Base-by-base conservation (phyloP, 352 stramenopile genomes). In the Phytophthora litchii region DNA sequence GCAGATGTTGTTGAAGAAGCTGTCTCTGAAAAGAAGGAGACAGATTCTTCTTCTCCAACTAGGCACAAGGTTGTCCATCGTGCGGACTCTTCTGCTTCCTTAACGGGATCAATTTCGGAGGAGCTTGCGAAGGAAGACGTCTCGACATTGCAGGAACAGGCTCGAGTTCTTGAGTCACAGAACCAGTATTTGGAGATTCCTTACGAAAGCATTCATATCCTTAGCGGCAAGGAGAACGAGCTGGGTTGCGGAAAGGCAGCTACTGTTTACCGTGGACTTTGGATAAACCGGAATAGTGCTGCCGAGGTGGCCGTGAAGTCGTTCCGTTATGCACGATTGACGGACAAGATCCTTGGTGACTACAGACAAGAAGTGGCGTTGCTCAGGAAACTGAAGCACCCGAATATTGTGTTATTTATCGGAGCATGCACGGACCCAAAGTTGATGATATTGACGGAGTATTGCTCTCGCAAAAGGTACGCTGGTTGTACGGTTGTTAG, bases 401-500 rank as follows among this genome's bases (percentile, higher is more conserved):
- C 87, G 36, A 96, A 96, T 54, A 96, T 96, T 60, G 86, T 96
- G 20, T 72, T 96, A 71, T 96, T 96, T 76, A 96, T 96, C 60
- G 87, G 87, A 63, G 87, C 87, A 48, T 96, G 87, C 63, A 96
- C 86, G 48, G 83, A 94, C 46, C 86, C 87, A 16, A 94, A 92
- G 67, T 67, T 96, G 29, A 91, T 96, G 78, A 96, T 96, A 62
- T 66, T 96, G 40, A 96, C 84, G 11, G 87, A 96, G 62, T 96
- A 94, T 58, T 96, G 87, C 69, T 94, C 87, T 38, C 75, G 86
- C 52, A 94, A 94, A 70, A 95, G 86, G 86, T 95, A 69, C 40
- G 51, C 32, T 0, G 4, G 2, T 7, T 57, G 21, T 9, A 2
- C 20, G 32, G 21, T 31, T 71, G 9, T 34, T 10, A 32, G 35